phyloP scores from a whole-genome alignment of 192 early-diverging fungal genomes.

The Coemansia sp. region DNA sequence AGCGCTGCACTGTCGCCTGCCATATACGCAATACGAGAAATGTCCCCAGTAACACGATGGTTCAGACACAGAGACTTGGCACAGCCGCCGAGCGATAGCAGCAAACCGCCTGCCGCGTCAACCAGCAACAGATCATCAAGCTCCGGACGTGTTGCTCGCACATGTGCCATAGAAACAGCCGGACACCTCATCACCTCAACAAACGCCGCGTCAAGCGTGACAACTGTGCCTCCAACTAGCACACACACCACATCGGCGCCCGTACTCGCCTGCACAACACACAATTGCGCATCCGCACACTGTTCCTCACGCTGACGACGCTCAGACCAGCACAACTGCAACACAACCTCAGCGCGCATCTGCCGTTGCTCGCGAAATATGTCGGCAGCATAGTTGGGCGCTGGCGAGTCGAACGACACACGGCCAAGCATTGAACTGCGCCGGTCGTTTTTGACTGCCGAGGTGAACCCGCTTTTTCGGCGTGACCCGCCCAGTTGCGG shows the following conservation, averaged over 20 bases:
- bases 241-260: slow-evolving; percentile 39
- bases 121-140: slow-evolving; percentile 44
- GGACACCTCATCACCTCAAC: slow-evolving; percentile 33
- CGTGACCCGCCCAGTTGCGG: slow-evolving; percentile 10
- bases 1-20: slow-evolving; percentile 10
- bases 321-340: slow-evolving; percentile 41
- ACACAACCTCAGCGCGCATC: slow-evolving; percentile 39
- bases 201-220: slow-evolving; percentile 29
- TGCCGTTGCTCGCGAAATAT: slow-evolving; percentile 48
- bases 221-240: slow-evolving; percentile 14
- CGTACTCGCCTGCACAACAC: slow-evolving; percentile 28
- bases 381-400: slow-evolving; percentile 37
- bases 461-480: slow-evolving; percentile 37
- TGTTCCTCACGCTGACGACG: slow-evolving; percentile 15
- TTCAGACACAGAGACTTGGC: slow-evolving; percentile 16
- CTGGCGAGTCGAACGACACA: slow-evolving; percentile 50
- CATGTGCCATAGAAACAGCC: slow-evolving; percentile 28
- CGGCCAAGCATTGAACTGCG: slow-evolving; percentile 48
- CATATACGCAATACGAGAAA: slow-evolving; percentile 12
- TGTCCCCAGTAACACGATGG: not conserved
- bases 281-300: slow-evolving; percentile 19
- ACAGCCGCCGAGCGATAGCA: slow-evolving; percentile 12
- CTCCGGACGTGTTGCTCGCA: slow-evolving; percentile 8
- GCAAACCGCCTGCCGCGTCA: slow-evolving; percentile 16
- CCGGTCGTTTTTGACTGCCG: slow-evolving; percentile 37